Conservation (phyloP, 257 asterid species). For the Solanum chmielewskii region DNA sequence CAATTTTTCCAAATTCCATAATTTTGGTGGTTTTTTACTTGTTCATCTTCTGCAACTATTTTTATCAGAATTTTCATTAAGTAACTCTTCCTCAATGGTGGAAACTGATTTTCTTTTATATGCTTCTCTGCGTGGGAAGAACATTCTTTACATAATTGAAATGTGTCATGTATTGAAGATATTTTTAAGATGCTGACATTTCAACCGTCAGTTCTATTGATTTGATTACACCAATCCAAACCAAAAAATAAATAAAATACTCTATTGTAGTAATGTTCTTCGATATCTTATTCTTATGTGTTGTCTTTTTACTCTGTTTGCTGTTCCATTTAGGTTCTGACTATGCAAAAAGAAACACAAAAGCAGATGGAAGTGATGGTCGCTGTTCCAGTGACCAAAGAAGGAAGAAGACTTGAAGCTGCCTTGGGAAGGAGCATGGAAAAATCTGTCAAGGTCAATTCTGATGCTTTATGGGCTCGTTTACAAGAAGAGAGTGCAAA, state of each 20-base stretch:
- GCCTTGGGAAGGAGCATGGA: slow-evolving; percentile 72
- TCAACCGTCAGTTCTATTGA: neutral
- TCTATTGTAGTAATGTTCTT: neutral
- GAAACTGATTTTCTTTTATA: neutral
- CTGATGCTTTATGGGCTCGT: slow-evolving; percentile 90
- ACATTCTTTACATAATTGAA: neutral
- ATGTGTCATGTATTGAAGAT: neutral
- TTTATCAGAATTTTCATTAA: neutral
- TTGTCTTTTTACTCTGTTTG: neutral
- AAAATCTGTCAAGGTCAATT: slow-evolving; percentile 61
- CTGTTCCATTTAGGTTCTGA: slow-evolving; percentile 32
- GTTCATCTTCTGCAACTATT: neutral
- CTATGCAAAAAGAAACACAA: slow-evolving; percentile 45
- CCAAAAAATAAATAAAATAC: neutral
- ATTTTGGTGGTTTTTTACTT: neutral
- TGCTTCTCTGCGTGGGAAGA: neutral
- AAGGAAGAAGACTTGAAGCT: slow-evolving; percentile 77
- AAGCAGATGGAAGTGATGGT: slow-evolving; percentile 70
- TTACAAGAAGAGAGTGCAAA: slow-evolving; percentile 73
- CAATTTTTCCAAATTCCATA: neutral
- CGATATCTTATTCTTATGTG: neutral
- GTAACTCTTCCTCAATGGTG: neutral
- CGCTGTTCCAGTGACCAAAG: slow-evolving; percentile 65
- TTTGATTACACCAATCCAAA: neutral
- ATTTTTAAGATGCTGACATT: neutral